These are phyloP conservation scores for Ganoderma sinense DNA, from an alignment of 1,284 basidiomycete species.

Conservation along the genomic window DNA sequence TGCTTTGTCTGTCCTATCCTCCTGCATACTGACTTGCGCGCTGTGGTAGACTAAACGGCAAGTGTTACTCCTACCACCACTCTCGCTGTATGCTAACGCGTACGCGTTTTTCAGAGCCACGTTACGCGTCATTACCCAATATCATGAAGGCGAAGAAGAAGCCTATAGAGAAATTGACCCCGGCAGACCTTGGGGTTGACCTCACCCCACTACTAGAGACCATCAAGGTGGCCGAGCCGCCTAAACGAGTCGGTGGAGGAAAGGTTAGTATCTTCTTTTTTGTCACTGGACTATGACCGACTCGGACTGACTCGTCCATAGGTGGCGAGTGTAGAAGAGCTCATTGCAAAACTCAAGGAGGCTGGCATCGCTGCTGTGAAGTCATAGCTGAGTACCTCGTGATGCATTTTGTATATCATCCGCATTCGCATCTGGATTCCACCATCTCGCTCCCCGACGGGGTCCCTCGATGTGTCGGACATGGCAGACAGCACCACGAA, in stretches of 20 bases:
- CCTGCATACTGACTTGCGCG: neutral
- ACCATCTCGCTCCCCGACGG: neutral
- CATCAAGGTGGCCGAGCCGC: constrained; percentile 91
- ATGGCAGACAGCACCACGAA: neutral
- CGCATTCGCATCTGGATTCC: neutral
- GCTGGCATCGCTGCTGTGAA: constrained; percentile 75
- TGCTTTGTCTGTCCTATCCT: neutral
- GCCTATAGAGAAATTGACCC: constrained; percentile 86
- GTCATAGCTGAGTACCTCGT: constrained; percentile 26
- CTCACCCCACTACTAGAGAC: constrained; percentile 86
- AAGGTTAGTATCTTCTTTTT: constrained; percentile 66
- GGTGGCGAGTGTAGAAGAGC: constrained; percentile 89
- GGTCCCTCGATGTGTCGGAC: neutral
- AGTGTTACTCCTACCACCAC: constrained; percentile 12
- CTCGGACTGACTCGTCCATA: constrained; percentile 34
- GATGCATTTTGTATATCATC: neutral
- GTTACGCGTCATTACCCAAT: constrained; percentile 93
- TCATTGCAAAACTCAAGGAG: constrained; percentile 91
- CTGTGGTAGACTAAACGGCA: constrained; percentile 63
- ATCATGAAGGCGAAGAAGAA: constrained; percentile 99
- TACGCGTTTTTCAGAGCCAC: constrained; percentile 69
- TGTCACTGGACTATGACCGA: neutral
- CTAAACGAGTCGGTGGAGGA: constrained; percentile 89
- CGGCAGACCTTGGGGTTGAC: constrained; percentile 87
- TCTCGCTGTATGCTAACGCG: neutral